phyloP scores from a whole-genome alignment of 768 basidiomycete species.

The Roridomyces roridus region DNA sequence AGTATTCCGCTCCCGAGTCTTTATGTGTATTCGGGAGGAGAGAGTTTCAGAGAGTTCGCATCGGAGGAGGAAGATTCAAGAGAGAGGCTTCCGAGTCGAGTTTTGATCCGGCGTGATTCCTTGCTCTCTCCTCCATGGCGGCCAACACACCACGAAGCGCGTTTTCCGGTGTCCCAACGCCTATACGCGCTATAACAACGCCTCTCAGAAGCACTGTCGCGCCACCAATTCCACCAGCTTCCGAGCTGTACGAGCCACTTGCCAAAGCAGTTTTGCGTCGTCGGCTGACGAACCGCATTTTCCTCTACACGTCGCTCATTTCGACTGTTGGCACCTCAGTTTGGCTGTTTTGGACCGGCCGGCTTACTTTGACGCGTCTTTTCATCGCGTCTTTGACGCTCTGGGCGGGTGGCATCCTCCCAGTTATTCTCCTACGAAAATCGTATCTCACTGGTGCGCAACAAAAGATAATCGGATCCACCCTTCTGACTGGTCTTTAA shows the following conservation, averaged over 20 bases:
- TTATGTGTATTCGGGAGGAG: too few relatives aligned
- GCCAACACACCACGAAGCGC: background rate
- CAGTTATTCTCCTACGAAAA: conserved; percentile 64
- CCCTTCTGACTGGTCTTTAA: background rate
- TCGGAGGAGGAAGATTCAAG: too few relatives aligned
- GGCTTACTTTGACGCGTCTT: conserved; percentile 25
- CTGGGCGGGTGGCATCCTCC: conserved; percentile 63
- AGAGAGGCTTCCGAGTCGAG: too few relatives aligned
- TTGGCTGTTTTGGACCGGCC: conserved; percentile 49
- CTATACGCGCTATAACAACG: conserved; percentile 56
- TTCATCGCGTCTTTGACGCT: conserved; percentile 39
- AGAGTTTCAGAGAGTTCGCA: too few relatives aligned
- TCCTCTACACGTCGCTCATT: conserved; percentile 54
- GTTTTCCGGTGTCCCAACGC: conserved; percentile 28
- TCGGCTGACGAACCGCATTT: conserved; percentile 61
- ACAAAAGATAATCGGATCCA: background rate
- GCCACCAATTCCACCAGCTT: conserved; percentile 61
- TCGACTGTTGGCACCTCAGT: conserved; percentile 49
- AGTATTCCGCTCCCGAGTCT: too few relatives aligned
- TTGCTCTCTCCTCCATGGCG: background rate
- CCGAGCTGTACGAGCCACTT: conserved; percentile 68
- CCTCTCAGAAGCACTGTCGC: conserved; percentile 53
- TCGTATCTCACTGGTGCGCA: conserved; percentile 62
- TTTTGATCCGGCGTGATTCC: too few relatives aligned
- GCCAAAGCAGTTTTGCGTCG: conserved; percentile 67